Evolutionary conservation across 371 early-diverging fungal genomes (phyloP).

Genomic region (Lichtheimia ornata): DNA sequence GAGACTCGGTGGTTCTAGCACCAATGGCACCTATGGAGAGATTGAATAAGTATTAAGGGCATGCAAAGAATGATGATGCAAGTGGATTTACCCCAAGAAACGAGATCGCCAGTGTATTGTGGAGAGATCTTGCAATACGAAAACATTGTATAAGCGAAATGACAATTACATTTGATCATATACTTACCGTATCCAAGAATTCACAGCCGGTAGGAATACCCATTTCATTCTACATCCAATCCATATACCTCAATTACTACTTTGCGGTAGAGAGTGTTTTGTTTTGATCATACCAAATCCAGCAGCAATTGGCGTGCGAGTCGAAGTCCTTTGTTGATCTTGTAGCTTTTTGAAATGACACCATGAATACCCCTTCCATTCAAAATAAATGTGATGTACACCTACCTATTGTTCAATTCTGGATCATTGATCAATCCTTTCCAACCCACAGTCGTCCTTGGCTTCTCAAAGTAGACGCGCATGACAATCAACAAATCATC

Average conservation of each 20-base stretch:
- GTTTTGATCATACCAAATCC: conserved; percentile 46
- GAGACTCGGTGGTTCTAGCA: conserved; percentile 94
- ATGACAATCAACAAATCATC: conserved; percentile 84
- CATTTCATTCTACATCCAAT: conserved; percentile 52
- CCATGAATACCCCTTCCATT: not conserved
- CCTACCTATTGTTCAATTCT: conserved; percentile 56
- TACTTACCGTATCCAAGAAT: conserved; percentile 73
- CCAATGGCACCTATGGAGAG: conserved; percentile 69
- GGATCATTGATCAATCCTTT: conserved; percentile 89
- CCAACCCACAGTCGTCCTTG: conserved; percentile 93
- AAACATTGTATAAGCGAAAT: not conserved
- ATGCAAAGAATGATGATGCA: not conserved
- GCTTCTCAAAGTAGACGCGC: conserved; percentile 96
- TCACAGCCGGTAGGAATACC: conserved; percentile 87
- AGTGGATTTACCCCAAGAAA: conserved; percentile 67
- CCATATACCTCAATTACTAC: not conserved
- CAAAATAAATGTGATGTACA: not conserved
- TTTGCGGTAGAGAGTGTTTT: not conserved
- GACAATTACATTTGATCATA: not conserved
- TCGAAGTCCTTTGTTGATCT: conserved; percentile 90
- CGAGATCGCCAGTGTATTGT: conserved; percentile 81
- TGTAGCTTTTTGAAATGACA: conserved; percentile 51
- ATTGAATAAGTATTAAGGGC: not conserved
- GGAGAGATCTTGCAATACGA: conserved; percentile 57
- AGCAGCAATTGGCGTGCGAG: conserved; percentile 75